Base-by-base conservation (phyloP, 768 basidiomycete species). In the Phanerochaete sordida region DNA sequence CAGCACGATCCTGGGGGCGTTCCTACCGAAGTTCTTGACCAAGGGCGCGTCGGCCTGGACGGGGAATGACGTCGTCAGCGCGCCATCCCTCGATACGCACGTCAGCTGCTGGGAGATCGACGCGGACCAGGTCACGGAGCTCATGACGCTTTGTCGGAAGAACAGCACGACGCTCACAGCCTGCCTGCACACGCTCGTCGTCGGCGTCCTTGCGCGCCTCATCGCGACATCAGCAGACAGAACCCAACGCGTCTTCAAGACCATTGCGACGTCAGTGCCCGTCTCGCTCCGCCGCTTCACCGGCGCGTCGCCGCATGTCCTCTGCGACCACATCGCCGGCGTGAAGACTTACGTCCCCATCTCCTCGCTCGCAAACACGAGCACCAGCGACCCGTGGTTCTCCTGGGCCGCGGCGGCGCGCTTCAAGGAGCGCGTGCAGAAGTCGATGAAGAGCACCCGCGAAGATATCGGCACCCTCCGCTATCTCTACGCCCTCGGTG, bases 311-410 rank as follows among this genome's bases (percentile, higher is more conserved):
- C 56, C 62, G 3, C 66, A 68, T 47, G 70, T 51, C 45, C 68
- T 78, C 33, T 76, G 77, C 65, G 73, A 76, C 61, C 65, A 69
- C 46, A 67, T 73, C 37, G 74, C 76, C 3, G 50, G 62, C 4
- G 62, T 39, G 19, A 8, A 13, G 23, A 19, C 23, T 8, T 15
- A 24, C 23, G 35, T 26, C 23, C 53, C 33, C 37, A 6, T 54
- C 53, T n/a, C 53, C 7, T n/a, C 53, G 35, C 53, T 54, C 21
- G 35, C 35, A 12, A 26, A 19, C 35, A 24, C 35, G 6, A 37
- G 31, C 13, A 19, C 53, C 16, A 1, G 35, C 53, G 53, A 31
- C 33, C 9, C 53, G 3, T 24, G 24, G 31, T 54, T 54, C 35
- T 50, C 53, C 11, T 61, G 59, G 59, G 11, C 33, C 27, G 35